These are phyloP conservation scores for Penicillium nucicola DNA, from an alignment of 495 filamentous ascomycete genomes.

Conservation along the genomic window DNA sequence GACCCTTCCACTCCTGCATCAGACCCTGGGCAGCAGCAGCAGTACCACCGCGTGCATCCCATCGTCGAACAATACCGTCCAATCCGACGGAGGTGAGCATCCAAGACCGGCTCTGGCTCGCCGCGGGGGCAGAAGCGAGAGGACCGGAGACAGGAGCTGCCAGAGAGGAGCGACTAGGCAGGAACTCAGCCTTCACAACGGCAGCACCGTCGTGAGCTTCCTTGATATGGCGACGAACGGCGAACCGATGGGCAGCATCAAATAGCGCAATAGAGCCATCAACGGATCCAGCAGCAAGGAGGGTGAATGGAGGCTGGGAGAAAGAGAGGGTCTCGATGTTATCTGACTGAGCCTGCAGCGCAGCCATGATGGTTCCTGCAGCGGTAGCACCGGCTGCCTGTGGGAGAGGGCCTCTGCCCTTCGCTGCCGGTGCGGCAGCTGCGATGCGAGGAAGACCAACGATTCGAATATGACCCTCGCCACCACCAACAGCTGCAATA, in stretches of 20 bases:
- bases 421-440: slow-evolving; percentile 27
- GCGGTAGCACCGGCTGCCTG: slow-evolving; percentile 53
- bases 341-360: slow-evolving; percentile 68
- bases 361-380: slow-evolving; percentile 74
- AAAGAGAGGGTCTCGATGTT: slow-evolving; percentile 85
- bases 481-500: slow-evolving; percentile 83
- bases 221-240: slow-evolving; percentile 71
- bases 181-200: slow-evolving; percentile 91
- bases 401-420: slow-evolving; percentile 21
- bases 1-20: slow-evolving; percentile 77
- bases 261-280: slow-evolving; percentile 89
- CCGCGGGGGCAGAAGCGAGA: slow-evolving; percentile 22
- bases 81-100: slow-evolving; percentile 77
- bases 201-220: slow-evolving; percentile 77
- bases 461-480: slow-evolving; percentile 76
- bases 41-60: slow-evolving; percentile 82
- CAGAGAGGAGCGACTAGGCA: slow-evolving; percentile 39
- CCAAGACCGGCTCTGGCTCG: slow-evolving; percentile 46
- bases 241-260: slow-evolving; percentile 79
- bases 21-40: slow-evolving; percentile 59
- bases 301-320: slow-evolving; percentile 65
- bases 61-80: slow-evolving; percentile 81
- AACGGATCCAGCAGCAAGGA: slow-evolving; percentile 85
- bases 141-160: slow-evolving; percentile 22
- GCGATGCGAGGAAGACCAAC: slow-evolving; percentile 75